Conservation (phyloP, 164 flowering plant species). For the Chimonanthus salicifolius region DNA sequence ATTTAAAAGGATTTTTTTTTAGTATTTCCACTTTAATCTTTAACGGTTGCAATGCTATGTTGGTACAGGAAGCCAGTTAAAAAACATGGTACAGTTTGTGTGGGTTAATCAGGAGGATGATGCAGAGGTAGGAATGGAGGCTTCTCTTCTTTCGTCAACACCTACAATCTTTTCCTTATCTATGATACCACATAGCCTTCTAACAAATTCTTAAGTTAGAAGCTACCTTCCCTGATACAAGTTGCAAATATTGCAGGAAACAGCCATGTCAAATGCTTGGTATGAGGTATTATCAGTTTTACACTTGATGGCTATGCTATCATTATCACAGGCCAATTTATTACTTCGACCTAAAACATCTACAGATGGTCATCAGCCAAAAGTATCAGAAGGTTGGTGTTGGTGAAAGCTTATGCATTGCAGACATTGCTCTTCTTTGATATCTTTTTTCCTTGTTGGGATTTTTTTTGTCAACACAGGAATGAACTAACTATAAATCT, state of each 20-base stretch:
- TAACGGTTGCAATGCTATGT: constrained; percentile 12
- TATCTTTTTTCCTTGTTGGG: not conserved
- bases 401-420: not conserved
- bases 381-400: constrained; percentile 78
- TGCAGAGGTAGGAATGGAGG: constrained; percentile 50
- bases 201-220: not conserved
- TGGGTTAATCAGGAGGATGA: constrained; percentile 98
- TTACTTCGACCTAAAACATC: constrained; percentile 84
- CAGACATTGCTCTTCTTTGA: not conserved
- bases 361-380: constrained; percentile 79
- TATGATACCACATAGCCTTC: not conserved
- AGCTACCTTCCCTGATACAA: not conserved
- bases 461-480: not conserved
- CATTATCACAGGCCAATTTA: constrained; percentile 76
- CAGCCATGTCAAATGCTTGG: constrained; percentile 82
- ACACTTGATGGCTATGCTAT: constrained; percentile 88
- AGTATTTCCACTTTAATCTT: not conserved
- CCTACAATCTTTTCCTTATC: no score
- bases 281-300: constrained; percentile 87
- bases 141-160: not conserved
- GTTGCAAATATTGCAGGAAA: constrained; percentile 53
- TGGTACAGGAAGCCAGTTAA: constrained; percentile 66
- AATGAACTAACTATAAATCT: not conserved
- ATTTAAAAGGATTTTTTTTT: no score
- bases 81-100: constrained; percentile 67